Evolutionary conservation across 2,329 filamentous ascomycete genomes (phyloP), one percentile per base, ranked within the genome.

Genomic region (Paraphoma sp.): DNA sequence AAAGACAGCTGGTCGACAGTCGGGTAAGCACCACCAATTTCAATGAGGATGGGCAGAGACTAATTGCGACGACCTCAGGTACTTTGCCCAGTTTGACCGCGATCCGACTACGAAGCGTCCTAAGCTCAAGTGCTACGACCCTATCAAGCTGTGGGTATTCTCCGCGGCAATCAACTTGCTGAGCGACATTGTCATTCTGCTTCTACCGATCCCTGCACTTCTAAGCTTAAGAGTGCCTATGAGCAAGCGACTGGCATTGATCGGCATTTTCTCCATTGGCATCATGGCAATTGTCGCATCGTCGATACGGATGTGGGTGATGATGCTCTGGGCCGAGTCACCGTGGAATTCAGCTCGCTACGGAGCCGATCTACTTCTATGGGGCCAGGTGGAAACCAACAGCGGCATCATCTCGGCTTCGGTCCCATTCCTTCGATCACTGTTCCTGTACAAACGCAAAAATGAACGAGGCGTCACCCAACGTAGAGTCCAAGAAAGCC

Each of bases 161-260:
- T 81, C 79, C 0, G 79, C 67, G 1, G 72, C 73, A 6, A 64
- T 79, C 53, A 81, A 79, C 44, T 74, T 80, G 48, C 62, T 74
- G 46, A 80, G 74, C 52, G 79, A 81, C 53, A 66, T 80, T 9
- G 57, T 80, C 16, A 79, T 82, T 52, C 74, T 81, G 6, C 54
- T 79, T 6, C 64, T 82, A 2, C 81, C 81, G 0, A 76, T 83
- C 14, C 80, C 80, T 0, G 75, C 82, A 45, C 73, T 83, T 29
- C 69, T 78, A 0, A 74, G 74, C 2, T 76, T 85, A 3, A 76
- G 82, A 53, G 82, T 85, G 6, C 81, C 82, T 0, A 69, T 66
- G 4, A 75, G 75, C 3, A 82, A 84, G 53, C 84, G 85, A 51
- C 67, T 83, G 12, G 84, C 82, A 0, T 76, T 88, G n/a, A 63